These are phyloP conservation scores for Moesziomyces parantarcticus DNA, from an alignment of 1,284 basidiomycete genomes.

Conservation along the genomic window DNA sequence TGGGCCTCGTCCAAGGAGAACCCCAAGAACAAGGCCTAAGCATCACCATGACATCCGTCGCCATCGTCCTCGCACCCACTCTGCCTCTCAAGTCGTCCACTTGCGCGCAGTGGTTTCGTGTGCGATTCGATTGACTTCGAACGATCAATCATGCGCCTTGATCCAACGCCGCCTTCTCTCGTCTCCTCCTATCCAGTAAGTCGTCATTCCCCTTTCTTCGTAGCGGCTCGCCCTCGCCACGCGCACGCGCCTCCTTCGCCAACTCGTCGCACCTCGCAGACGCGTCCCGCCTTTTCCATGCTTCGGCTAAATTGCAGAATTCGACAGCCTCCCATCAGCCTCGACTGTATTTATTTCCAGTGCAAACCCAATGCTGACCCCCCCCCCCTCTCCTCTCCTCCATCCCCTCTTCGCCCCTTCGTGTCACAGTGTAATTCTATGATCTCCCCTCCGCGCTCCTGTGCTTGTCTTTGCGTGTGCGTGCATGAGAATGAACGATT, in stretches of 20 bases:
- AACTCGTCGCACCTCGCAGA: constrained; percentile 11
- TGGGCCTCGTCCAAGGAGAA: constrained; percentile 57
- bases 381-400: background rate
- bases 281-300: constrained; percentile 18
- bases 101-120: too few relatives aligned
- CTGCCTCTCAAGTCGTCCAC: constrained; percentile 5
- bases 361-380: background rate
- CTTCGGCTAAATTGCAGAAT: constrained; percentile 31
- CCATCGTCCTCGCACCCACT: constrained; percentile 9
- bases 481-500: background rate
- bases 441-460: background rate
- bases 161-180: too few relatives aligned
- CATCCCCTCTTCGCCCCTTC: background rate
- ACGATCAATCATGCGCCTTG: too few relatives aligned
- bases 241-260: constrained; percentile 43
- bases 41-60: background rate
- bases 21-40: constrained; percentile 55
- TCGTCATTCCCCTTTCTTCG: too few relatives aligned
- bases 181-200: too few relatives aligned
- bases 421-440: constrained; percentile 23
- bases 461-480: background rate
- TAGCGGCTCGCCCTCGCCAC: constrained; percentile 2
- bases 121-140: too few relatives aligned
- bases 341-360: background rate
- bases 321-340: constrained; percentile 17